These are phyloP conservation scores for Pythium aphanidermatum DNA, from an alignment of 352 stramenopile species.

Conservation along the genomic window DNA sequence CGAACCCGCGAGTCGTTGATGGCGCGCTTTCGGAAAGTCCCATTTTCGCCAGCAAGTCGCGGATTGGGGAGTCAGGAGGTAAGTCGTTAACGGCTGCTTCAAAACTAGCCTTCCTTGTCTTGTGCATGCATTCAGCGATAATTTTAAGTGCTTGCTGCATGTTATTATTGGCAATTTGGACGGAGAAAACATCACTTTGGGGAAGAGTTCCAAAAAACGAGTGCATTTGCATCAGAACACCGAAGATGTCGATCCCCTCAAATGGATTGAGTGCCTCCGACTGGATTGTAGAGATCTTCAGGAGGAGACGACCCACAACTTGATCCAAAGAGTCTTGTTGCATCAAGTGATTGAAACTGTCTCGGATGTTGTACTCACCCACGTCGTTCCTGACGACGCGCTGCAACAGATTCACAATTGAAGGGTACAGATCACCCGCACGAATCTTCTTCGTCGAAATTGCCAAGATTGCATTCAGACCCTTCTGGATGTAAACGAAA, in stretches of 20 bases:
- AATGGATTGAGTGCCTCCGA: conserved; percentile 57
- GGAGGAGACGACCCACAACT: conserved; percentile 59
- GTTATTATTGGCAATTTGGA: conserved; percentile 69
- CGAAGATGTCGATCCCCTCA: conserved; percentile 74
- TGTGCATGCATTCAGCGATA: conserved; percentile 56
- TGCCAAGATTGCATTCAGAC: conserved; percentile 54
- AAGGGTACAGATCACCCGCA: conserved; percentile 65
- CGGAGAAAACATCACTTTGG: conserved; percentile 51
- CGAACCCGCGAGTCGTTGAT: conserved; percentile 14
- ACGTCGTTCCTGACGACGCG: conserved; percentile 77
- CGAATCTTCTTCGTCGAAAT: conserved; percentile 52
- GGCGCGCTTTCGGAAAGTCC: conserved; percentile 19
- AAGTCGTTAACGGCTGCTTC: conserved; percentile 52
- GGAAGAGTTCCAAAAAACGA: conserved; percentile 77
- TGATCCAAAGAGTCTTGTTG: conserved; percentile 77
- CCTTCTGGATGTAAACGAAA: conserved; percentile 65
- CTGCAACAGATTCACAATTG: conserved; percentile 73
- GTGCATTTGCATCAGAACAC: conserved; percentile 84
- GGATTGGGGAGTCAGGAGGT: conserved; percentile 11
- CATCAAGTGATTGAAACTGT: conserved; percentile 62
- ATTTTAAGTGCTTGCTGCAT: conserved; percentile 66
- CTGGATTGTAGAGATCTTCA: conserved; percentile 59
- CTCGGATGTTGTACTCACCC: conserved; percentile 69
- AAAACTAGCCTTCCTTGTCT: conserved; percentile 42
- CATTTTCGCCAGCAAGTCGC: conserved; percentile 36